Conservation (phyloP, 169 alveolate genomes). For the Babesia ovata region DNA sequence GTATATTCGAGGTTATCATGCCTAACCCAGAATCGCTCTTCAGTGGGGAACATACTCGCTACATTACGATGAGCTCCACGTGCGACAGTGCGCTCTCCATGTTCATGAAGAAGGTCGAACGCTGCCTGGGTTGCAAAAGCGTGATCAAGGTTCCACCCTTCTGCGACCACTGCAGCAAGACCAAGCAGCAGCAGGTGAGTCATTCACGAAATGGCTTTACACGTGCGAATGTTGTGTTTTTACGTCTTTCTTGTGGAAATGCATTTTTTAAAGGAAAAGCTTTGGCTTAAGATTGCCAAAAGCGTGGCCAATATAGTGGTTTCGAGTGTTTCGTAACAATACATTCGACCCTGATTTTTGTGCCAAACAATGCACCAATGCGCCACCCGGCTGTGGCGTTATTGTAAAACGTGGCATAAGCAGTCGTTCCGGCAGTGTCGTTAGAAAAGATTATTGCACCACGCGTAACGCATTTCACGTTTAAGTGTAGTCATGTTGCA, state of each 20-base stretch:
- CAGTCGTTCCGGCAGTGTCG: no score
- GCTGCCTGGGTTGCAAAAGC: slow-evolving; percentile 93
- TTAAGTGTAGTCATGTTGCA: no score
- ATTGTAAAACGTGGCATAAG: no score
- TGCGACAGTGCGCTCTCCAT: slow-evolving; percentile 86
- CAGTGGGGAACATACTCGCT: slow-evolving; percentile 78
- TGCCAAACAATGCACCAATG: no score
- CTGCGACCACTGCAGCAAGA: slow-evolving; percentile 73
- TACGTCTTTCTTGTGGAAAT: not conserved
- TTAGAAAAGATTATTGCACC: no score
- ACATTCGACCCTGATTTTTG: no score
- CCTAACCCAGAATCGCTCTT: slow-evolving; percentile 90
- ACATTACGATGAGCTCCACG: slow-evolving; percentile 63
- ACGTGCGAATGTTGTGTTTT: not conserved
- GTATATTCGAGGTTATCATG: slow-evolving; percentile 92
- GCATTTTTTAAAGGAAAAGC: not conserved
- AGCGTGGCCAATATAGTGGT: no score
- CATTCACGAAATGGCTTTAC: slow-evolving; percentile 4
- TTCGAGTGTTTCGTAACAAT: no score
- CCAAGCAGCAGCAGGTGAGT: slow-evolving; percentile 70
- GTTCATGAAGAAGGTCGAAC: slow-evolving; percentile 86
- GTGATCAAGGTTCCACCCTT: slow-evolving; percentile 77
- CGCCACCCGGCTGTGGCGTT: no score
- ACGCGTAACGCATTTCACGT: not conserved
- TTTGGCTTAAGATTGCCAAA: no score